Evolutionary conservation across 2,329 filamentous ascomycete species (phyloP).

Genomic region (Pseudonectria foliicola): DNA sequence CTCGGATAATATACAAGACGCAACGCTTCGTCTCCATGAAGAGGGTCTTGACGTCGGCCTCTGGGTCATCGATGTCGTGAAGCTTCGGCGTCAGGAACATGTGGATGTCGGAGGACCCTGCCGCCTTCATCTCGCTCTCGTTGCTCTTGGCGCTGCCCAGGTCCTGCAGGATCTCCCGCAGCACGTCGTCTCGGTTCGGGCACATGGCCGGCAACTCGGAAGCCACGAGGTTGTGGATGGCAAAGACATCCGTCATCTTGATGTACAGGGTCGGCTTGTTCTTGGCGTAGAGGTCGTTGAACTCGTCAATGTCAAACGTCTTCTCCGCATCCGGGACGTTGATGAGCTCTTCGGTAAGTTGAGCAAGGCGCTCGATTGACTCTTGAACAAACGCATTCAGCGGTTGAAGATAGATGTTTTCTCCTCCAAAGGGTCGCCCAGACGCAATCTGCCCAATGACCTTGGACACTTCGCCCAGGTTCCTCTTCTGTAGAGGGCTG

Average conservation of each 20-base stretch:
- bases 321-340: constrained; percentile 78
- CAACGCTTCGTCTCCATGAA: constrained; percentile 99
- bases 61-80: constrained; percentile 85
- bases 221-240: constrained; percentile 83
- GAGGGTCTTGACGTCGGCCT: constrained; percentile 82
- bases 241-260: constrained; percentile 96
- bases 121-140: constrained; percentile 83
- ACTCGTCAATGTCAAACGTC: constrained; percentile 97
- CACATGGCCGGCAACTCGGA: constrained; percentile 72
- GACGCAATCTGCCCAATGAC: constrained; percentile 82
- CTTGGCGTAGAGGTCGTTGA: constrained; percentile 94
- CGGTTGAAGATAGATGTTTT: constrained; percentile 92
- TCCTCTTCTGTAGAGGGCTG: constrained; percentile 86
- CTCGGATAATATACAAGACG: constrained; percentile 93
- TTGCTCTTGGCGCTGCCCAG: constrained; percentile 95
- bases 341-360: constrained; percentile 72
- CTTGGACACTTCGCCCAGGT: constrained; percentile 83
- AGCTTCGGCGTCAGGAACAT: constrained; percentile 86
- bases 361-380: constrained; percentile 69
- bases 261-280: constrained; percentile 98
- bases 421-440: constrained; percentile 85
- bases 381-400: constrained; percentile 87
- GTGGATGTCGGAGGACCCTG: constrained; percentile 81
- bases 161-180: constrained; percentile 88
- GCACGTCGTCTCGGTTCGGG: constrained; percentile 72